Evolutionary conservation across 768 basidiomycete species (phyloP), one percentile per base, ranked within the genome.

Genomic region (Clitopilus hobsonii): DNA sequence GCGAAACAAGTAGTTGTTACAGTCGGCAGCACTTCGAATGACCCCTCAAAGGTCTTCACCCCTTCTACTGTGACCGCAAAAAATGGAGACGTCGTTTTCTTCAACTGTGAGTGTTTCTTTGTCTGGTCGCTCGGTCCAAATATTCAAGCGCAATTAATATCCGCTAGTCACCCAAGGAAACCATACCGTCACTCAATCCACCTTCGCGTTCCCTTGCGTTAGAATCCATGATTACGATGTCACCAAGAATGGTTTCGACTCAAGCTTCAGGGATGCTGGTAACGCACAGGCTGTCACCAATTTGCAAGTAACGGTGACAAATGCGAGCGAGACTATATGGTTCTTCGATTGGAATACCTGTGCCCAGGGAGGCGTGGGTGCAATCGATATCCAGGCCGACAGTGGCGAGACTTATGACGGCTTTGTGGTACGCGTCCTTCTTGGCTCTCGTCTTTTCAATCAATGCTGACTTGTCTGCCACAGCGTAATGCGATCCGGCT

Each of bases 321-420:
- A 78, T 52, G 70, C 77, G 55, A 73, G 71, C 54, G 60, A 57
- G 10, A 79, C 84, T 18, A 71, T 83, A 49, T 86, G 83, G 83
- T 86, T 82, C 65, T 86, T 69, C 65, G 85, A 86, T 69, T 63
- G 59, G 56, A 76, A 74, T 58, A 77, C 77, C 6, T 86, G 85
- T 65, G 74, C 70, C 2, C 57, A 72, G 51, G 85, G 83, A 51
- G 84, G 82, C 27, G 84, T 86, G 41, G 85, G 84, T 36, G 84
- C 68, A 8, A 81, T 86, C 60, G 86, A 86, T 60, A 60, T 73
- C 55, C 82, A 84, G 57, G 68, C 66, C 23, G 74, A 72, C 22
- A 74, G 69, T 47, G 70, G 70, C 23, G 64, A 77, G 64, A 75
- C 76, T 14, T 57, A 75, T 4, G 70, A 69, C 38, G 76, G 71